Evolutionary conservation across 129 eudicot species (phyloP).

Genomic region (sunflower (Helianthus annuus)): HanXRQr2.0-SUNRISE NC_035442.2:157993625-157994124

Average conservation of each 20-base stretch:
- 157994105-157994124: no score
- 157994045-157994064: no score
- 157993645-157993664: no score
- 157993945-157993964: not conserved
- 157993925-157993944: not conserved
- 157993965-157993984: not conserved
- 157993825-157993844: conserved; percentile 7
- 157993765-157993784: not conserved
- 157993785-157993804: conserved; percentile 3
- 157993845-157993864: not conserved
- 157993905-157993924: not conserved
- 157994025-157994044: no score
- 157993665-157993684: no score
- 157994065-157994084: no score
- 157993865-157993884: not conserved
- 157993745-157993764: no score
- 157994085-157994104: no score
- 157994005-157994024: no score
- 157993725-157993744: no score
- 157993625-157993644: no score
- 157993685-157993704: not conserved
- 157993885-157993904: not conserved
- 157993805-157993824: not conserved
- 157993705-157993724: no score
- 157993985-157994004: not conserved